Base-by-base conservation (phyloP, 352 stramenopile genomes). In the Phytophthora pinifolia region DNA sequence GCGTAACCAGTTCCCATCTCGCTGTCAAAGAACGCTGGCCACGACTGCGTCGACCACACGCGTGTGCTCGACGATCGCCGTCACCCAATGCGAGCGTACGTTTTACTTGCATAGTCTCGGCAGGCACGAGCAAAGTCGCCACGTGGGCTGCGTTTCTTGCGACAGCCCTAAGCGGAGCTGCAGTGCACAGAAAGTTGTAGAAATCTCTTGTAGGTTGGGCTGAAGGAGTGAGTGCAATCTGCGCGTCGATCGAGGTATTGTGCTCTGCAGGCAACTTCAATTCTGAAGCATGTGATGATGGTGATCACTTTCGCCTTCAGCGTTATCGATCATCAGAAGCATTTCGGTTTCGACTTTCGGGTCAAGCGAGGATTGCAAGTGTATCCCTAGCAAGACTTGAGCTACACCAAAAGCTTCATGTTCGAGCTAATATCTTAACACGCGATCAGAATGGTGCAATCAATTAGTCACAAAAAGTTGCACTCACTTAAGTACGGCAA, bases 91-190 rank as follows among this genome's bases (percentile, higher is more conserved):
- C 34, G 43, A 46, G 35, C 17, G 42, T 32, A 12, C 14, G 22
- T 18, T 29, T 27, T 34, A 20, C 44, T 48, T 61, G 35, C 44
- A 61, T 61, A 54, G 52, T 54, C 34, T 60, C 43, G 35, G 37
- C 44, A 9, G 32, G 14, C 20, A 44, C n/a, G 54, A 55, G 53
- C 54, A 57, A 14, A 62, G 46, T 48, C 45, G 45, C 37, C 29
- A 36, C 53, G 32, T 44, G 22, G 37, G 8, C 46, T 63, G 54
- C 54, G 54, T 63, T 63, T 58, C 54, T 50, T 22, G 39, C 13
- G 54, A 63, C 58, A 51, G 38, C 46, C 33, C 27, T 15, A 22
- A 54, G 39, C 33, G 22, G 46, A 57, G 15, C 13, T 41, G 52
- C 15, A 29, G 12, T 53, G 27, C 9, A 1, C n/a, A 43, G 33